These are phyloP conservation scores for Tricholoma matsutake DNA, from an alignment of 768 basidiomycete species.

Conservation along the genomic window DNA sequence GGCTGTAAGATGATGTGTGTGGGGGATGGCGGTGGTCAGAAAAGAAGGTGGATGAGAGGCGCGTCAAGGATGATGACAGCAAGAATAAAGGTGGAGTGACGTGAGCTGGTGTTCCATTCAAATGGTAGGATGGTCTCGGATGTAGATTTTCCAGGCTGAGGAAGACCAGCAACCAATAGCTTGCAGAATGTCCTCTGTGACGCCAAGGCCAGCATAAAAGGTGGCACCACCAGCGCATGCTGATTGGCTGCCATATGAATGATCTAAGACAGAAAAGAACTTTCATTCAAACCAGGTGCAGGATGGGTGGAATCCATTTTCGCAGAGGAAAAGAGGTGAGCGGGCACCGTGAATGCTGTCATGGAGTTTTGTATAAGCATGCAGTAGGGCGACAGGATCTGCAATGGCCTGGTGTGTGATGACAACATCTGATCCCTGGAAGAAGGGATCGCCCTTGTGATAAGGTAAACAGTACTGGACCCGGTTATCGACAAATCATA, in stretches of 20 bases:
- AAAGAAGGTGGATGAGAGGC: constrained; percentile 5
- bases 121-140: constrained; percentile 18
- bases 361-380: background rate
- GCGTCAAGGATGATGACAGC: background rate
- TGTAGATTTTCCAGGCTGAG: background rate
- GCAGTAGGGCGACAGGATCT: background rate
- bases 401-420: background rate
- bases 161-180: constrained; percentile 8
- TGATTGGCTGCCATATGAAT: background rate
- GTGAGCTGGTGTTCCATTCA: constrained; percentile 13
- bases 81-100: too few relatives aligned
- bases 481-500: background rate
- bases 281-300: background rate
- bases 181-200: constrained; percentile 21
- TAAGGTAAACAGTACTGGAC: background rate
- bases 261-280: background rate
- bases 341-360: background rate
- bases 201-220: constrained; percentile 21
- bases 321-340: background rate
- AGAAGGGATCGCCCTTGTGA: too few relatives aligned
- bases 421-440: background rate
- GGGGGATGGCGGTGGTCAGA: constrained; percentile 1
- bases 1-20: constrained; percentile 8
- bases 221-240: background rate
- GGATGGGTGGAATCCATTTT: background rate